A percentile compares a stretch with the other conserved stretches of the same genome.
phyloP scores from a whole-genome alignment of 2,329 filamentous ascomycete species.

The Diplodia scrobiculata region DNA sequence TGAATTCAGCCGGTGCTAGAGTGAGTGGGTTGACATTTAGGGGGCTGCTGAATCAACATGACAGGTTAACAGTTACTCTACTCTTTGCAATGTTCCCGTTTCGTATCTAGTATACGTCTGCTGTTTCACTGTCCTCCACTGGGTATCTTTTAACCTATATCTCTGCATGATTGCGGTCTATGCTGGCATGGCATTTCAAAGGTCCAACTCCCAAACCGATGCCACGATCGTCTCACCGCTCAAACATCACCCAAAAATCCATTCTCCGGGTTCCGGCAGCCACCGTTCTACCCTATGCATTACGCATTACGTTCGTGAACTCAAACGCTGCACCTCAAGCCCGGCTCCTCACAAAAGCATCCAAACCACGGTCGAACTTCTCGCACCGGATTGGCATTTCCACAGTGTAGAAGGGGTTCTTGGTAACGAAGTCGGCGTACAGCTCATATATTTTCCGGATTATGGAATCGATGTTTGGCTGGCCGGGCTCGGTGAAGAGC shows the following conservation, averaged over 20 bases:
- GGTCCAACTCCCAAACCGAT: not conserved
- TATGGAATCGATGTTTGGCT: constrained; percentile 81
- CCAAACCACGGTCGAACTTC: constrained; percentile 84
- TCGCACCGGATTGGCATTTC: constrained; percentile 98
- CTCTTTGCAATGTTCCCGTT: too few species aligned
- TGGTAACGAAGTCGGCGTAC: constrained; percentile 98
- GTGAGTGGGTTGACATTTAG: too few species aligned
- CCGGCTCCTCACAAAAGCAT: constrained; percentile 69
- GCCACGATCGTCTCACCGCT: not conserved
- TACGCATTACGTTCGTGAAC: constrained; percentile 1
- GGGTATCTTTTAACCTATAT: constrained; percentile 3
- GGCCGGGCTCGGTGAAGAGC: constrained; percentile 87
- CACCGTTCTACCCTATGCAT: not conserved
- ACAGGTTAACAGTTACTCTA: not conserved
- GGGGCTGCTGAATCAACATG: not conserved
- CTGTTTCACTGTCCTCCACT: not conserved
- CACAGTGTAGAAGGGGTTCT: constrained; percentile 97
- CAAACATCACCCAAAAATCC: not conserved
- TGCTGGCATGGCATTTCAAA: not conserved
- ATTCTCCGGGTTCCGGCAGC: constrained; percentile 37
- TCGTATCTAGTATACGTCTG: not conserved
- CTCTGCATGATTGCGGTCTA: not conserved
- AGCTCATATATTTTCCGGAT: constrained; percentile 88
- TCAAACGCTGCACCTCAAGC: not conserved
- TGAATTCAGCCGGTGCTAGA: too few species aligned